phyloP scores from a whole-genome alignment of 2,329 filamentous ascomycete species.

The Leptographium galeiforme region DNA sequence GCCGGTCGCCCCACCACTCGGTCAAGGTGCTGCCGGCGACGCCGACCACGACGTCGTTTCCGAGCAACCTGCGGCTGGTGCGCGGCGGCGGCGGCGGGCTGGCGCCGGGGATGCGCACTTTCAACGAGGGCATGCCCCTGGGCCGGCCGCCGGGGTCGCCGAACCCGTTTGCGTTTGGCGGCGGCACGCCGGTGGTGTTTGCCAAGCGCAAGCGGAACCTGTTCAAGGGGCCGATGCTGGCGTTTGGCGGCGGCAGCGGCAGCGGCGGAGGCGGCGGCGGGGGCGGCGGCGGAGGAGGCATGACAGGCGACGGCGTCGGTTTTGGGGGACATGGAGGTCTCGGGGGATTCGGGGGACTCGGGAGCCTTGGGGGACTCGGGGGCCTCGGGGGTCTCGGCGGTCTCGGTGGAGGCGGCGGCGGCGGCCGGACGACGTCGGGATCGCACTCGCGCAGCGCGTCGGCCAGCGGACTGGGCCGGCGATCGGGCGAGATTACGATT shows the following conservation, averaged over 20 bases:
- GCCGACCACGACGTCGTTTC: constrained; percentile 61
- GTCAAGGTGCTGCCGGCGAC: constrained; percentile 93
- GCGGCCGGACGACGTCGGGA: constrained; percentile 19
- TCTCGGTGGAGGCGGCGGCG: too few species aligned
- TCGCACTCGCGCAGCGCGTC: constrained; percentile 44
- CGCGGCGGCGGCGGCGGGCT: constrained; percentile 29
- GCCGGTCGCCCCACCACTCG: constrained; percentile 71
- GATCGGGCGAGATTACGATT: constrained; percentile 64
- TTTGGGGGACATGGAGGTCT: constrained; percentile 16
- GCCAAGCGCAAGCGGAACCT: constrained; percentile 69
- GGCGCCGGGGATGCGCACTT: constrained; percentile 32
- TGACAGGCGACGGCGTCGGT: constrained; percentile 15
- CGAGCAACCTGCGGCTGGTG: constrained; percentile 74
- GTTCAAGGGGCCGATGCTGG: constrained; percentile 67
- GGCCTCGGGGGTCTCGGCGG: neutral
- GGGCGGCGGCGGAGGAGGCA: too few species aligned
- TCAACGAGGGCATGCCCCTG: constrained; percentile 43
- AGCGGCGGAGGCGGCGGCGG: too few species aligned
- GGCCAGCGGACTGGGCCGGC: constrained; percentile 46
- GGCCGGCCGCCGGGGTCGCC: constrained; percentile 32
- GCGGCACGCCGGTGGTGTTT: constrained; percentile 47
- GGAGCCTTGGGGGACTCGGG: neutral
- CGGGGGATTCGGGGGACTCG: too few species aligned
- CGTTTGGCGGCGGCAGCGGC: constrained; percentile 27
- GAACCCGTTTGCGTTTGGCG: constrained; percentile 32